phyloP scores from a whole-genome alignment of 192 early-diverging fungal species.

The Linderina pennispora region DNA sequence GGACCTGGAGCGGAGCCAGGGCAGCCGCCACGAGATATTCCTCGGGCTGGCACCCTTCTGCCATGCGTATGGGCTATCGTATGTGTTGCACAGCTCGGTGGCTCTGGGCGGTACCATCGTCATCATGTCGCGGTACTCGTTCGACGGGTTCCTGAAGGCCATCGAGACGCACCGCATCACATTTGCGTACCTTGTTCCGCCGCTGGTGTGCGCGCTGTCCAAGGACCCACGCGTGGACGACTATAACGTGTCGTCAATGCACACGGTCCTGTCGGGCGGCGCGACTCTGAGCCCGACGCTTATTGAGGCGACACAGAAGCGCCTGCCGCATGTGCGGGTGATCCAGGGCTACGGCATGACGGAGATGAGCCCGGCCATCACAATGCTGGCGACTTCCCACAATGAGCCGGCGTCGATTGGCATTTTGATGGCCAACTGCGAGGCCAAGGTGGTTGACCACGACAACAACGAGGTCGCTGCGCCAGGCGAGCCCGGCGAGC shows the following conservation, averaged over 20 bases:
- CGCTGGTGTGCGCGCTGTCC: constrained; percentile 61
- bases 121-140: constrained; percentile 68
- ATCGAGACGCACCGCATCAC: constrained; percentile 66
- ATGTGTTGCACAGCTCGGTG: constrained; percentile 43
- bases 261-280: constrained; percentile 65
- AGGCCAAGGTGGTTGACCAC: constrained; percentile 71
- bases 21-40: constrained; percentile 43
- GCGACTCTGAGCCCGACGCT: constrained; percentile 70
- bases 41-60: constrained; percentile 60
- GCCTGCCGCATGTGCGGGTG: constrained; percentile 36
- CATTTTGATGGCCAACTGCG: constrained; percentile 60
- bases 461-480: constrained; percentile 53
- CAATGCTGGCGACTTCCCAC: constrained; percentile 33
- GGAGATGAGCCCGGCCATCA: constrained; percentile 48
- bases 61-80: constrained; percentile 64
- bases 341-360: constrained; percentile 69
- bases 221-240: constrained; percentile 70
- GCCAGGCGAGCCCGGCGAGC: constrained; percentile 64
- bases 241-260: constrained; percentile 63
- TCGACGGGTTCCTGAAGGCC: constrained; percentile 52
- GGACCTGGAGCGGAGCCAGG: constrained; percentile 10
- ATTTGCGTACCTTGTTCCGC: constrained; percentile 59
- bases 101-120: constrained; percentile 47
- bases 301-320: constrained; percentile 42
- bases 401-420: constrained; percentile 55